phyloP scores from a whole-genome alignment of 805 yeast genomes.

The Lachancea nothofagi region DNA sequence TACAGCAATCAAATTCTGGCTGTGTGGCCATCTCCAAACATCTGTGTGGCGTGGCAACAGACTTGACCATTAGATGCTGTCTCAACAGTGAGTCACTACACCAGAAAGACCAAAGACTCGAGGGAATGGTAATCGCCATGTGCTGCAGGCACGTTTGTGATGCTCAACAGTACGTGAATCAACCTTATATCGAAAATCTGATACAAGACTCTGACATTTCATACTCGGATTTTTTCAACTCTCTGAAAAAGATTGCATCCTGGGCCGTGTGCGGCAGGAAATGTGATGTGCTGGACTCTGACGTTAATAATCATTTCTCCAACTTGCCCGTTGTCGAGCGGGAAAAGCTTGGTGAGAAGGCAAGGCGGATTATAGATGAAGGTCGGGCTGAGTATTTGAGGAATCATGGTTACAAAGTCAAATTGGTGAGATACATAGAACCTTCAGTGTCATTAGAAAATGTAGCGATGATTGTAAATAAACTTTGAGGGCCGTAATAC shows the following conservation, averaged over 20 bases:
- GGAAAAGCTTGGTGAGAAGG: slow-evolving; percentile 55
- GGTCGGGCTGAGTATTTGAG: slow-evolving; percentile 43
- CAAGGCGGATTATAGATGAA: slow-evolving; percentile 70
- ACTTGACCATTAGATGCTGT: slow-evolving; percentile 67
- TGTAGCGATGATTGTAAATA: slow-evolving; percentile 42
- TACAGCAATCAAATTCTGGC: slow-evolving; percentile 22
- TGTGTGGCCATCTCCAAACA: slow-evolving; percentile 75
- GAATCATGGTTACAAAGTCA: slow-evolving; percentile 40
- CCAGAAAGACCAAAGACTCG: slow-evolving; percentile 22
- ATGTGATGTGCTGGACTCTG: slow-evolving; percentile 37
- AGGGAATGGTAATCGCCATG: slow-evolving; percentile 78
- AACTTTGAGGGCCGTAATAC: background rate
- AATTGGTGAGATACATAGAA: slow-evolving; percentile 55
- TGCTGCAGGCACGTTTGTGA: slow-evolving; percentile 86
- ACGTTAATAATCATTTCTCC: slow-evolving; percentile 40
- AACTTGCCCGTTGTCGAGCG: slow-evolving; percentile 45
- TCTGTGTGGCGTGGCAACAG: slow-evolving; percentile 92
- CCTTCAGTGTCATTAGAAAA: slow-evolving; percentile 64
- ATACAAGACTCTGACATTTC: slow-evolving; percentile 35
- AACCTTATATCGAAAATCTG: slow-evolving; percentile 34
- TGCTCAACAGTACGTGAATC: slow-evolving; percentile 39
- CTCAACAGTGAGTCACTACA: slow-evolving; percentile 32
- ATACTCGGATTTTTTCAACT: slow-evolving; percentile 36
- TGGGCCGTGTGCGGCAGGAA: slow-evolving; percentile 83
- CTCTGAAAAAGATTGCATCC: slow-evolving; percentile 61